Percentiles rank a stretch among this genome's conserved stretches.
Evolutionary conservation across 2,329 filamentous ascomycete species (phyloP).

Genomic region (Aspergillus luchuensis): DNA sequence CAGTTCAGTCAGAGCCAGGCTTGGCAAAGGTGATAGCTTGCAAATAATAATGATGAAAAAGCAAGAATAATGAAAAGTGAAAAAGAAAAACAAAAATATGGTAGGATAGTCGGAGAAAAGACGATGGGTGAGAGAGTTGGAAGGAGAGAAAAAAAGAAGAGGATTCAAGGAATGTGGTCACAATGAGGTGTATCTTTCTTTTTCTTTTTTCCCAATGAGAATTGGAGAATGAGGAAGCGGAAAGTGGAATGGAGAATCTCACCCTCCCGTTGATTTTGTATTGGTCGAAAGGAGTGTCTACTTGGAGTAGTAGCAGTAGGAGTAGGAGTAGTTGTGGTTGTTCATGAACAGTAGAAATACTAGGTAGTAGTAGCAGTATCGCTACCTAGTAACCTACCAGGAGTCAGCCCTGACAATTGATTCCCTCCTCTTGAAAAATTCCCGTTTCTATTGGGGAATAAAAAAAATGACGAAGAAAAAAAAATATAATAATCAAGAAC

Average conservation of each 20-base stretch:
- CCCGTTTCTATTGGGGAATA: too few relatives aligned
- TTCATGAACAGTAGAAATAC: too few relatives aligned
- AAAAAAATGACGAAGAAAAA: neutral
- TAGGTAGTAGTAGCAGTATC: neutral
- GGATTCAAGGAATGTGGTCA: neutral
- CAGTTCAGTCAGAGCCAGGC: too few relatives aligned
- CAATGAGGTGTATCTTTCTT: neutral
- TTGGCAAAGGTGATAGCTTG: neutral
- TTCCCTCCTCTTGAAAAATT: too few relatives aligned
- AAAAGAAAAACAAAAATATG: too few relatives aligned
- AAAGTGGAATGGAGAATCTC: neutral
- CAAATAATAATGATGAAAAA: too few relatives aligned
- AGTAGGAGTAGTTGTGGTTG: too few relatives aligned
- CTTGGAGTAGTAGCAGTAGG: too few relatives aligned
- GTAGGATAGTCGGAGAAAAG: too few relatives aligned
- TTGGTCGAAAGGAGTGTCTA: too few relatives aligned
- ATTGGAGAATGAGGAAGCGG: constrained; percentile 16
- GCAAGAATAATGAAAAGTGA: too few relatives aligned
- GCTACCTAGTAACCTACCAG: neutral
- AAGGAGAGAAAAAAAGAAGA: neutral
- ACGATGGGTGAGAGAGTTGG: neutral
- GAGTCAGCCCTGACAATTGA: too few relatives aligned
- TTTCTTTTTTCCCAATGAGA: neutral
- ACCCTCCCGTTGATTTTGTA: neutral
- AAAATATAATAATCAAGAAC: neutral